Percentiles rank a stretch among this genome's conserved stretches.
These are phyloP conservation scores for Zizania palustris DNA, from an alignment of 202 grass and related monocot species.

Conservation along the genomic window DNA sequence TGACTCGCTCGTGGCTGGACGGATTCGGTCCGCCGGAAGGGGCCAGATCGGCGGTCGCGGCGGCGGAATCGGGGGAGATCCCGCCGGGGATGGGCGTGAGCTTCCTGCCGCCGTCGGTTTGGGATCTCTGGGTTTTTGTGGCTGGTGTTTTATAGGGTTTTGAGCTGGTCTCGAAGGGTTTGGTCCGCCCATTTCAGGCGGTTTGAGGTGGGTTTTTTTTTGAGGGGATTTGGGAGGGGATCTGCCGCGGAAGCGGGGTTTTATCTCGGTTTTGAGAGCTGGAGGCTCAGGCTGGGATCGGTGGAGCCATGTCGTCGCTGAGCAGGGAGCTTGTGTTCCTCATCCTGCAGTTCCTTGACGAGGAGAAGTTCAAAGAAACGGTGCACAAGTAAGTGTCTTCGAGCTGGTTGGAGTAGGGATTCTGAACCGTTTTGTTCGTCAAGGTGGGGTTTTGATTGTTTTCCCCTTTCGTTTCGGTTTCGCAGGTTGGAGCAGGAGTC, in stretches of 20 bases:
- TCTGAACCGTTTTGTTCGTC: constrained; percentile 7
- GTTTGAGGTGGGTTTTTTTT: constrained; percentile 32
- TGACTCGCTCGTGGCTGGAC: background rate
- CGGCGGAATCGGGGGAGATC: constrained; percentile 57
- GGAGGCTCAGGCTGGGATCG: constrained; percentile 77
- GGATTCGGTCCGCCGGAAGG: constrained; percentile 37
- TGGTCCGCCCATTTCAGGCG: background rate
- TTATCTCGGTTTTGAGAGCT: constrained; percentile 55
- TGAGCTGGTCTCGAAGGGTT: constrained; percentile 32
- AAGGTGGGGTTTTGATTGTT: constrained; percentile 17
- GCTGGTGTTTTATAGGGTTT: constrained; percentile 19
- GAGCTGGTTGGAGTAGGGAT: background rate
- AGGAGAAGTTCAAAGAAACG: constrained; percentile 94
- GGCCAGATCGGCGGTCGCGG: constrained; percentile 52
- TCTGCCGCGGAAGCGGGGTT: constrained; percentile 48
- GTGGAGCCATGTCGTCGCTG: constrained; percentile 90
- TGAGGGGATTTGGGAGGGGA: constrained; percentile 52
- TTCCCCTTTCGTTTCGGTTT: background rate
- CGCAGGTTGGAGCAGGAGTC: constrained; percentile 94
- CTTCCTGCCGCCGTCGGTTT: constrained; percentile 11
- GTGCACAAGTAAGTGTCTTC: constrained; percentile 67
- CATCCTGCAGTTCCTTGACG: constrained; percentile 96
- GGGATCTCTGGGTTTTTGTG: background rate
- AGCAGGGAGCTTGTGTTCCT: constrained; percentile 99
- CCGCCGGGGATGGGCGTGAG: constrained; percentile 41